Evolutionary conservation across 2,329 filamentous ascomycete genomes (phyloP), one percentile per base, ranked within the genome.

Genomic region (Elsinoe necatrix): DNA sequence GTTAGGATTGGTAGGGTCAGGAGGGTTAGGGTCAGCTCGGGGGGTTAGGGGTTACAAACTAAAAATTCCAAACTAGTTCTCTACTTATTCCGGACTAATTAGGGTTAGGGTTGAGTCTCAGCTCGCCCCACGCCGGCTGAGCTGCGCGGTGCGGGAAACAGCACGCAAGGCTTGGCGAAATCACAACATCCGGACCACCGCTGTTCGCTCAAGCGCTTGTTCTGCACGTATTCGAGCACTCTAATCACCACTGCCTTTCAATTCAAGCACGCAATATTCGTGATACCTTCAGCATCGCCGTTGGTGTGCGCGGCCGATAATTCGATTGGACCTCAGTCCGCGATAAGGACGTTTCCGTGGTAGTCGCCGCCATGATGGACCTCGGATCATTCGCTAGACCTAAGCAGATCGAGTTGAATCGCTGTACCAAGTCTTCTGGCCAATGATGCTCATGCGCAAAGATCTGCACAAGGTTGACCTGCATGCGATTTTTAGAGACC

Each of bases 141-240:
- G n/a, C n/a, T n/a, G n/a, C n/a, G 23, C 20, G 45, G 45, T 25
- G 45, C 43, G 43, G 43, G 27, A 50, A 31, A 16, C 48, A 52
- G 48, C 48, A 52, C 48, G 48, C 48, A 52, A 52, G 31, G 29
- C 48, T 52, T 52, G 48, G 48, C 48, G 34, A 52, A 52, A 52
- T 52, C 48, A 52, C 48, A 52, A 52, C 48, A 52, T 52, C 34
- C 20, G 4, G n/a, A 21, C 48, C 31, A 35, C 34, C 11, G 18
- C 48, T 12, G n/a, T 20, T 18, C 48, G 34, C 31, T 20, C 2
- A 20, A 23, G 29, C 48, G 39, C 48, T 52, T 52, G 48, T n/a
- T 14, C 31, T 52, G 48, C 48, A 39, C 8, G 9, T 25, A 11
- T 20, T 35, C 48, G 5, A 37, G 34, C 31, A 21, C 29, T 34